Percentiles rank a stretch among this genome's conserved stretches.
phyloP scores from a whole-genome alignment of 129 eudicot species.

The Artemisia tridentata region DNA sequence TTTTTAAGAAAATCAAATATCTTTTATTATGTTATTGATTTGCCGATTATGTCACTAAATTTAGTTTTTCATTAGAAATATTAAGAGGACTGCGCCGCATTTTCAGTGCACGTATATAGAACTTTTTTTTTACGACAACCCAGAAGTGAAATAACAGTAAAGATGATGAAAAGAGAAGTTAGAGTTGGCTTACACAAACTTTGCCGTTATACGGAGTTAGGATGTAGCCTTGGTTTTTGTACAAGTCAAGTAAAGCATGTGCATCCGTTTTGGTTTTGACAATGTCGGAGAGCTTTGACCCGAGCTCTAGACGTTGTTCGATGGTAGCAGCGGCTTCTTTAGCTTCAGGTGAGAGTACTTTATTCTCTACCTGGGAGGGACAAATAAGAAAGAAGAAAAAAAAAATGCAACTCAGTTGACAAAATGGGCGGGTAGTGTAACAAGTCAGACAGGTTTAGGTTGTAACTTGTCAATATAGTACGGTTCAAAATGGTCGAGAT shows the following conservation, averaged over 20 bases:
- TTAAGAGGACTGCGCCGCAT: no score
- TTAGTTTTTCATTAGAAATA: no score
- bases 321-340: conserved; percentile 80
- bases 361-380: conserved; percentile 41
- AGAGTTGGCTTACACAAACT: conserved; percentile 62
- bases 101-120: not conserved
- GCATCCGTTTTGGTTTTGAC: conserved; percentile 64
- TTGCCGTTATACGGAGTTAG: conserved; percentile 76
- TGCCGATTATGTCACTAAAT: no score
- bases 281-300: conserved; percentile 73
- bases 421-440: not conserved
- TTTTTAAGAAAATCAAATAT: no score
- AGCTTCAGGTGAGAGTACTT: conserved; percentile 65
- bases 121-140: no score
- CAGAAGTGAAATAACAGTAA: not conserved
- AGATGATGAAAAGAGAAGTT: not conserved
- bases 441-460: not conserved
- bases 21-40: no score
- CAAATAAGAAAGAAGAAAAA: no score
- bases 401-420: not conserved
- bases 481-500: no score
- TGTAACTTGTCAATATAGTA: not conserved
- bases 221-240: conserved; percentile 72
- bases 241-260: conserved; percentile 62
- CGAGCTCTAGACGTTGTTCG: conserved; percentile 67